Evolutionary conservation across 495 filamentous ascomycete species (phyloP), one percentile per base, ranked within the genome.

Genomic region (Penicillium egyptiacum): DNA sequence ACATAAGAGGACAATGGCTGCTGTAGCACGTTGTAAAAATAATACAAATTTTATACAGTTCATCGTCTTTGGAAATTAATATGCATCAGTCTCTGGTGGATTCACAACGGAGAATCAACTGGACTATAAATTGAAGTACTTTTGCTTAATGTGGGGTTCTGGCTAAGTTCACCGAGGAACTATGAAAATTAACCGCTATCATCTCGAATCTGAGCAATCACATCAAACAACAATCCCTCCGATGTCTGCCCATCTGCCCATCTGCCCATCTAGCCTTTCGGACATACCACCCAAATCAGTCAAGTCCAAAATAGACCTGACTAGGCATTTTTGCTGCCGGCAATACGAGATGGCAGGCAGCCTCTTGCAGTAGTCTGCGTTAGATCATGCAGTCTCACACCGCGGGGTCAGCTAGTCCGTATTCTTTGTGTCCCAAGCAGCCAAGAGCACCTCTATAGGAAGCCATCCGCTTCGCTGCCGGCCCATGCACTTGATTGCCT

Each of bases 401-500:
- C 22, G 16, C 28, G 20, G 41, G 17, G 19, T 26, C 16, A 20
- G 5, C 54, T 23, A 50, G 33, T 22, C n/a, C n/a, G n/a, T n/a
- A n/a, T n/a, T n/a, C 28, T n/a, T 9, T 17, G 31, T 9, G 20
- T 47, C 31, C 45, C 43, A 23, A 23, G 20, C 23, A 43, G 52
- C 52, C 46, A 39, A 54, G 45, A 53, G 23, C 28, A 28, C 23
- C 45, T 17, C 17, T 14, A n/a, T 16, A 14, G 58, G 54, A 61
- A 61, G 33, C 20, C 49, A 49, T 61, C 61, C 54, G 58, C 50
- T 64, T 61, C 51, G 58, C 47, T 42, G 4, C 31, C 42, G 23
- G 28, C 35, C 11, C 12, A 48, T 30, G 42, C 45, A 49, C 37
- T 41, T 53, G 31, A 23, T 43, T 11, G 5, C 4, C 20, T 37